Percentiles rank a stretch among this genome's conserved stretches.
These are phyloP conservation scores for Aspergillus versicolor DNA, from an alignment of 2,329 filamentous ascomycete genomes.

Conservation along the genomic window DNA sequence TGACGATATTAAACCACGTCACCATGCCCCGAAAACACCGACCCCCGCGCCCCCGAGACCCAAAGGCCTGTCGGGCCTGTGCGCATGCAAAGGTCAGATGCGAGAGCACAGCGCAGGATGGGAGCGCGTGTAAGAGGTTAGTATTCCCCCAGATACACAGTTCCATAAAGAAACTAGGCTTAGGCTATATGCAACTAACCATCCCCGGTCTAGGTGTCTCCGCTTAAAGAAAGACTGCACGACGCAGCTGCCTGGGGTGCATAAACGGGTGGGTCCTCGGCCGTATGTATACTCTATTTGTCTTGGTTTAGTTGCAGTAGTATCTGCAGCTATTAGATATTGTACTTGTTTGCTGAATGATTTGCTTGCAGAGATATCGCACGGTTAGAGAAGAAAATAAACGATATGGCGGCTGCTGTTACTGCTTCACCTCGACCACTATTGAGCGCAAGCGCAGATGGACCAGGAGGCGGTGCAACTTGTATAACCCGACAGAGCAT, in stretches of 20 bases:
- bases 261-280: slow-evolving; percentile 18
- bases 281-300: slow-evolving; percentile 1
- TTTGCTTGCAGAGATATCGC: not conserved
- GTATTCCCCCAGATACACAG: not conserved
- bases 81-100: not conserved
- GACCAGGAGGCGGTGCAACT: not conserved
- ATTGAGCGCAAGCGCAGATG: not conserved
- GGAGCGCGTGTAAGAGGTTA: not conserved
- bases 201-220: slow-evolving; percentile 22
- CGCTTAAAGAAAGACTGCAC: slow-evolving; percentile 27
- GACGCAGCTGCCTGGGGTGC: slow-evolving; percentile 25
- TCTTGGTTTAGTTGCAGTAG: not conserved
- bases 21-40: not conserved
- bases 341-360: not conserved
- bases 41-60: not conserved
- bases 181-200: not conserved
- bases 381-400: not conserved
- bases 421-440: not conserved
- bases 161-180: too few relatives aligned
- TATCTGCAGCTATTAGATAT: not conserved
- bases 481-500: not conserved
- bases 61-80: slow-evolving; percentile 3
- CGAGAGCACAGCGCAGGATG: not conserved
- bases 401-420: not conserved
- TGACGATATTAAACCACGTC: not conserved